phyloP scores from a whole-genome alignment of 2,329 filamentous ascomycete species.

The Aspergillus sp. region DNA sequence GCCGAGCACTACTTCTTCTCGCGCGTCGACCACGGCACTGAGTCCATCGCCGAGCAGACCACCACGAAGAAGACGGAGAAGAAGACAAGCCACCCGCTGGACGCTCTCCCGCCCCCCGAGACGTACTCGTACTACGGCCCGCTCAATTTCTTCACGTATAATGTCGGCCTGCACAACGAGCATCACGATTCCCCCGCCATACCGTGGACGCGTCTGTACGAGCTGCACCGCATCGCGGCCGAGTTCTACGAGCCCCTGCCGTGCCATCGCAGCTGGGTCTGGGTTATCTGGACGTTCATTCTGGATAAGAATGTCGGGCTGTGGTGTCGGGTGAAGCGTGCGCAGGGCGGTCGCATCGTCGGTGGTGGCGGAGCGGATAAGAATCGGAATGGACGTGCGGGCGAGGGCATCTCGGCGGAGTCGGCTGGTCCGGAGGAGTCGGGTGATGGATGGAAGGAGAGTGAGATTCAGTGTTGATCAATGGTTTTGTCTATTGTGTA shows the following conservation, averaged over 20 bases:
- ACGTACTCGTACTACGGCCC: conserved; percentile 97
- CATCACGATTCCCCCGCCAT: conserved; percentile 98
- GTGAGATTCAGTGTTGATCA: conserved; percentile 62
- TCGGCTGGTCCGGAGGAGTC: conserved; percentile 48
- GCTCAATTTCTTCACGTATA: conserved; percentile 90
- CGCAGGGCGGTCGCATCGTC: conserved; percentile 67
- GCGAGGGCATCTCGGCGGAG: conserved; percentile 41
- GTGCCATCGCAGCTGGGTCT: conserved; percentile 82
- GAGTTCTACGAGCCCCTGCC: conserved; percentile 93
- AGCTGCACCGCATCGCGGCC: conserved; percentile 72
- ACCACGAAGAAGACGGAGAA: conserved; percentile 32
- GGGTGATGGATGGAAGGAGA: conserved; percentile 62
- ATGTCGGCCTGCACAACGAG: conserved; percentile 96
- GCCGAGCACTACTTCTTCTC: conserved; percentile 86
- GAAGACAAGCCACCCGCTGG: conserved; percentile 49
- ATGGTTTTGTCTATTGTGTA: neutral
- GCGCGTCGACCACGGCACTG: conserved; percentile 36
- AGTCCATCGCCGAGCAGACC: conserved; percentile 53
- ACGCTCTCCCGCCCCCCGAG: conserved; percentile 72
- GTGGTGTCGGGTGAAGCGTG: conserved; percentile 89
- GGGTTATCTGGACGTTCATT: conserved; percentile 95
- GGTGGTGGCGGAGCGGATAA: conserved; percentile 33
- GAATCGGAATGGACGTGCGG: conserved; percentile 32
- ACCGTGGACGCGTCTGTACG: conserved; percentile 83
- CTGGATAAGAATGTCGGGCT: conserved; percentile 85